phyloP scores from a whole-genome alignment of 345 rosid species.

The Eucalyptus pauciflora region DNA sequence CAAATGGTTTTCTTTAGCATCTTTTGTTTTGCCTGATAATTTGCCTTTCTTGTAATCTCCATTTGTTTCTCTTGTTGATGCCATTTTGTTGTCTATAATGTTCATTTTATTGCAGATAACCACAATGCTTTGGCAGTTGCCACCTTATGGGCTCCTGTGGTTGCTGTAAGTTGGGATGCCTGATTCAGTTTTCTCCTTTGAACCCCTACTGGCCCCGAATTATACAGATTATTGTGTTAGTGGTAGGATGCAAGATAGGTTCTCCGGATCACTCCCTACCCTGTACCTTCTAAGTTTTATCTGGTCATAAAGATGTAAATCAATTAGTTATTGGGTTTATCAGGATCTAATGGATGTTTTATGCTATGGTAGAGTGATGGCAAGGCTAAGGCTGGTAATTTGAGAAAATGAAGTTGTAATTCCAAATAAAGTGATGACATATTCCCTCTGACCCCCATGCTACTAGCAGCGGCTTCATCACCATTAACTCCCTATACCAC shows the following conservation, averaged over 20 bases:
- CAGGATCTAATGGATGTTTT: not conserved
- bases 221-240: not conserved
- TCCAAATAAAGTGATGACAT: not conserved
- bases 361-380: not conserved
- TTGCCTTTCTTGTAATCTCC: not conserved
- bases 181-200: not conserved
- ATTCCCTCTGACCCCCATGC: not conserved
- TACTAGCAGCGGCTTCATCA: not conserved
- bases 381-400: not conserved
- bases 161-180: conserved; percentile 56
- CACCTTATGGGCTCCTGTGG: conserved; percentile 86
- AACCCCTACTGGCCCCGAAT: not conserved
- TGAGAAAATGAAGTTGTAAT: not conserved
- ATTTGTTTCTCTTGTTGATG: not conserved
- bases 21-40: not conserved
- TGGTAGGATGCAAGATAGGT: not conserved
- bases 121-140: conserved; percentile 81
- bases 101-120: conserved; percentile 64
- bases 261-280: not conserved
- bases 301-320: not conserved
- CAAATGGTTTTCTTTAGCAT: not conserved
- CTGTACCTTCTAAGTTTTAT: not conserved
- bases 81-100: not conserved
- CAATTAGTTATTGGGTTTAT: not conserved
- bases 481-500: not conserved